Evolutionary conservation across 2,329 filamentous ascomycete genomes (phyloP), one percentile per base, ranked within the genome.

Genomic region (Aspergillus proliferans): DNA sequence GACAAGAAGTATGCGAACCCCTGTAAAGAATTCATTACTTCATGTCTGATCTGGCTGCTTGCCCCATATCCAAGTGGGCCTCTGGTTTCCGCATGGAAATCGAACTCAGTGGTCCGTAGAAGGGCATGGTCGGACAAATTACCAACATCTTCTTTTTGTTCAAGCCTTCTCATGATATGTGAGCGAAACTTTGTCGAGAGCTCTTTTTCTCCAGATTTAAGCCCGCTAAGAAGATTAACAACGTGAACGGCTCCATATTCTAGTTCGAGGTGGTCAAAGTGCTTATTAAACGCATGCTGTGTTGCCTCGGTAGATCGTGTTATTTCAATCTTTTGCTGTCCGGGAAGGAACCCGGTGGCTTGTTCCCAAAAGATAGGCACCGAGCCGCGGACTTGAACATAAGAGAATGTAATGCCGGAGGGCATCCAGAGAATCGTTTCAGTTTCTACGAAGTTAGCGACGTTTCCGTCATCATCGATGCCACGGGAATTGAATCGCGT

Each of bases 321-420:
- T 41, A 97, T 81, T 36, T 86, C 85, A 41, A 98, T 95, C 66
- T 97, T 97, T 65, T 97, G 93, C 60, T 96, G 89, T 2, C 88
- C 88, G 0, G 93, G 92, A 33, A 95, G 78, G 28, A 97, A 78
- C 18, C 91, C 91, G 9, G 90, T 83, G 24, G 86, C 81, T 68
- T 97, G 93, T 67, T 98, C 93, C 93, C 93, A 98, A 67, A 98
- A 98, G 2, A 97, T 79, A 1, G 93, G 93, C 6, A 98, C 88
- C 6, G 91, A 96, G 34, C 93, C 93, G 59, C 93, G 82, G 22
- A 94, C 82, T 69, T 98, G 93, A 2, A 85, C 88, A 68, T 96
- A 98, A 0, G 93, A 97, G 66, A 97, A 97, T 48, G 89, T 83
- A 6, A 89, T 81, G 1, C 76, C 77, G 1, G 83, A 81, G 1